Percentiles rank a stretch among this genome's conserved stretches.
Evolutionary conservation across 768 basidiomycete genomes (phyloP).

Genomic region (Hydnum rufescens): DNA sequence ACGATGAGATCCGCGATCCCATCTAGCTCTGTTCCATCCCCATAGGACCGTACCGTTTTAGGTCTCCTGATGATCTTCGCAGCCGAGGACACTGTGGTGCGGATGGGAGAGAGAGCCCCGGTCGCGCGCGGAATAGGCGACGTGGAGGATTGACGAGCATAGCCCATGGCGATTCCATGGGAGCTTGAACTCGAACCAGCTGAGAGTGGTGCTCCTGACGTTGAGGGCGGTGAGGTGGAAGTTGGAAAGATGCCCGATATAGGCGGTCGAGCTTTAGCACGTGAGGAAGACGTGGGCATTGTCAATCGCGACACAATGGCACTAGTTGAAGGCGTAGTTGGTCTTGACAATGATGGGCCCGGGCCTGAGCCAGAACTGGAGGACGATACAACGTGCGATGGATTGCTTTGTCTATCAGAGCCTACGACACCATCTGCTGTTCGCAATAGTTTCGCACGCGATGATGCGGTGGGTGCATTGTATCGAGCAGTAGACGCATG

Average conservation of each 20-base stretch:
- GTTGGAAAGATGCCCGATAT: constrained; percentile 54
- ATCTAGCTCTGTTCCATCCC: constrained; percentile 82
- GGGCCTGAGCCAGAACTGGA: too few relatives aligned
- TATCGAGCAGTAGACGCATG: constrained; percentile 26
- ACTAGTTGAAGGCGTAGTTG: constrained; percentile 62
- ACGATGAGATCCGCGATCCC: constrained; percentile 73
- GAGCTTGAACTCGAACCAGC: not conserved
- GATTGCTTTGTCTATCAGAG: constrained; percentile 5
- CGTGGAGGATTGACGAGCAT: constrained; percentile 4
- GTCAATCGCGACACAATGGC: constrained; percentile 61
- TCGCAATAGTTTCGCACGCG: constrained; percentile 36
- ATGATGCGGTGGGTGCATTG: constrained; percentile 62
- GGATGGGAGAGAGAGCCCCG: not conserved
- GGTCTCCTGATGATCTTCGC: constrained; percentile 30
- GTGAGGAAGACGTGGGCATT: constrained; percentile 60
- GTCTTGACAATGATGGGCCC: constrained; percentile 63
- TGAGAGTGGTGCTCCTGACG: not conserved
- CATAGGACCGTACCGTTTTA: constrained; percentile 56
- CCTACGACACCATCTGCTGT: not conserved
- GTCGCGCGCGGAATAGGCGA: constrained; percentile 2
- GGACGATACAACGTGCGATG: not conserved
- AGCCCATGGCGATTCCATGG: not conserved
- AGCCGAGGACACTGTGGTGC: not conserved
- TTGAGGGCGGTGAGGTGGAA: constrained; percentile 5
- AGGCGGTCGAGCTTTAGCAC: constrained; percentile 52